Evolutionary conservation across 768 basidiomycete species (phyloP), one percentile per base, ranked within the genome.

Genomic region (Terana coerulea): DNA sequence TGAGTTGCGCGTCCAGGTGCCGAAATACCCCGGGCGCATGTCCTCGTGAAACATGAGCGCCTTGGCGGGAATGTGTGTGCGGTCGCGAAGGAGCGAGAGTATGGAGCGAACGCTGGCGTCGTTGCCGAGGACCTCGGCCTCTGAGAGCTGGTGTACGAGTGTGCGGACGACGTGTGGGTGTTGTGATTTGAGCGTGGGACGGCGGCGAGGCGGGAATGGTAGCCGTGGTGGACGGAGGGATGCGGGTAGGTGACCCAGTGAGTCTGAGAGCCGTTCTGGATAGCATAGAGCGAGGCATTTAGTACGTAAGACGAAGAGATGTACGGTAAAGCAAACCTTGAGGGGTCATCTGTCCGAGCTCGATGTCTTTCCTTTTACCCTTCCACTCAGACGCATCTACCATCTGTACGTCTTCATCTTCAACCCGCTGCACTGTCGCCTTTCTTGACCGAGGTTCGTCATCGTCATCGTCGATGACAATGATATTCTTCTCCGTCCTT

Each of bases 1-100:
- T 12, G 93, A 95, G 53, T 75, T 81, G 48, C 87, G 84, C 7
- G 93, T 94, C 86, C 91, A 98, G 5, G 97, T 98, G 19, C 95
- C 95, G 60, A 84, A 87, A 68, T 95, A 98, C 1, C 93, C 93
- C 11, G 97, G 95, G 42, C 97, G 82, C 0, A 79, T 76, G 65
- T 98, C 92, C 51, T 86, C 86, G 14, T 74, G 69, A 67, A 97
- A 98, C 52, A 90, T 84, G 34, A 98, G 73, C 2, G 84, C 81
- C 69, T 97, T 98, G 44, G 84, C 80, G 0, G 87, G 87, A 40
- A 92, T 72, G 22, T 72, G 61, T 5, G 65, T 67, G 11, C 86
- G 81, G 54, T 93, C 76, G 45, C 74, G 71, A 9, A 99, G 75
- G 52, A 80, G 67, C 10, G 70, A 63, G 33, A 87, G 73, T 10